Evolutionary conservation across 176 grass and related monocot species (phyloP).

Genomic region (Eleusine indica): DNA sequence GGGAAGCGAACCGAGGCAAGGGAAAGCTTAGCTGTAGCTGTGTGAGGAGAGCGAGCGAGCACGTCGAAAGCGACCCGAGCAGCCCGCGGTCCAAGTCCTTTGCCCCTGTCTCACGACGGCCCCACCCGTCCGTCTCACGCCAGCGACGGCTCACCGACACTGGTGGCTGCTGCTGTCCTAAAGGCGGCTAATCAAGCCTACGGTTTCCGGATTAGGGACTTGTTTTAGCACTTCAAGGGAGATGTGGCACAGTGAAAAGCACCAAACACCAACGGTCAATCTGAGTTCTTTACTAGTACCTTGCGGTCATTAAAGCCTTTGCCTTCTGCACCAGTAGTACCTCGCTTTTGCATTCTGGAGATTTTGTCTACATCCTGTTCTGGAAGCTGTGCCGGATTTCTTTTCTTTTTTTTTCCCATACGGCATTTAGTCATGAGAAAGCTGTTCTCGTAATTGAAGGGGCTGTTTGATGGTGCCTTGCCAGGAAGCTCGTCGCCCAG

Average conservation of each 20-base stretch:
- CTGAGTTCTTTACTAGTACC: background rate
- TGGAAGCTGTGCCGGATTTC: background rate
- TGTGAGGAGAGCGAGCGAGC: background rate
- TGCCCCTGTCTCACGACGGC: background rate
- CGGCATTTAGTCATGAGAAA: no score
- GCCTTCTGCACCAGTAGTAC: no score
- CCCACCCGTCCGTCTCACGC: background rate
- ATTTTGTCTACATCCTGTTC: background rate
- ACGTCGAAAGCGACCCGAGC: background rate
- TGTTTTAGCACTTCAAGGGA: background rate
- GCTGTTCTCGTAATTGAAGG: no score
- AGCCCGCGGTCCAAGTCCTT: background rate
- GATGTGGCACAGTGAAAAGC: background rate
- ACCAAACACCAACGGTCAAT: background rate
- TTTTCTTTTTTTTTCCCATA: no score
- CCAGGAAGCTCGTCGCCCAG: no score
- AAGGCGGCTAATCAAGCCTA: background rate
- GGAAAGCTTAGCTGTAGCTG: background rate
- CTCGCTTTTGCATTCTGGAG: background rate
- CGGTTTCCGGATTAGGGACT: background rate
- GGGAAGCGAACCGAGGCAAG: background rate
- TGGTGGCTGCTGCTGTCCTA: background rate
- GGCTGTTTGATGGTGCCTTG: no score
- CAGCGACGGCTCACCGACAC: background rate
- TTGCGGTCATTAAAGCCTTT: background rate